phyloP scores from a whole-genome alignment of 352 stramenopile species.

The Thalassiosira hispida region DNA sequence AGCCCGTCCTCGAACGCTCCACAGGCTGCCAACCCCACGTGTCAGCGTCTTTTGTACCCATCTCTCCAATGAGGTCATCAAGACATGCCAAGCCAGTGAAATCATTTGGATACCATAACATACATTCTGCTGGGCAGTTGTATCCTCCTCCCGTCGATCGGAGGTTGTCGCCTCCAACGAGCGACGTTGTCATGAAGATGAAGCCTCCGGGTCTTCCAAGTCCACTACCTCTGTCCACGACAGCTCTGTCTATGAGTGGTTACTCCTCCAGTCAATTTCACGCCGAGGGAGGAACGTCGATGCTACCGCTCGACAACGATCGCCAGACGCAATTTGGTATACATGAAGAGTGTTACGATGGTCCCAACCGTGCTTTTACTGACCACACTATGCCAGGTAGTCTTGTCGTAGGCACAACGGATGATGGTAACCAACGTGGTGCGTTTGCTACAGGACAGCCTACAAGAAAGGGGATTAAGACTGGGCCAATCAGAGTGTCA shows the following conservation, averaged over 20 bases:
- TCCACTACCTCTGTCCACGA: neutral
- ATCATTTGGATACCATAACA: neutral
- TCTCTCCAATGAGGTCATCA: conserved; percentile 8
- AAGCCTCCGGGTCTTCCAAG: too few species aligned
- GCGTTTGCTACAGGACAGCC: neutral
- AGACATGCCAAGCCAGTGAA: neutral
- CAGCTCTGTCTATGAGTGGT: too few species aligned
- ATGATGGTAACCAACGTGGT: neutral
- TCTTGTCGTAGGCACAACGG: too few species aligned
- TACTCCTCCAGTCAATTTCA: neutral
- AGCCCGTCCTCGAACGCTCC: too few species aligned
- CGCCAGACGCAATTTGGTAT: neutral
- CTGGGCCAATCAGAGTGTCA: neutral
- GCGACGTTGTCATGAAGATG: neutral
- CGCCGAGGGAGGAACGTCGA: neutral
- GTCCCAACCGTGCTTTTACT: neutral
- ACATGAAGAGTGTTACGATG: neutral
- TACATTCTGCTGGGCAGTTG: neutral
- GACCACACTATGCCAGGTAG: neutral
- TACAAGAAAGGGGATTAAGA: neutral
- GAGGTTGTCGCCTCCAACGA: neutral
- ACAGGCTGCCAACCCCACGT: too few species aligned
- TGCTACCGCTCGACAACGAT: neutral
- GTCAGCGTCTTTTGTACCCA: conserved; percentile 6
- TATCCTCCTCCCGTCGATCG: neutral